These are phyloP conservation scores for Notholithocarpus densiflorus DNA, from an alignment of 306 rosid genomes.

Conservation along the genomic window DNA sequence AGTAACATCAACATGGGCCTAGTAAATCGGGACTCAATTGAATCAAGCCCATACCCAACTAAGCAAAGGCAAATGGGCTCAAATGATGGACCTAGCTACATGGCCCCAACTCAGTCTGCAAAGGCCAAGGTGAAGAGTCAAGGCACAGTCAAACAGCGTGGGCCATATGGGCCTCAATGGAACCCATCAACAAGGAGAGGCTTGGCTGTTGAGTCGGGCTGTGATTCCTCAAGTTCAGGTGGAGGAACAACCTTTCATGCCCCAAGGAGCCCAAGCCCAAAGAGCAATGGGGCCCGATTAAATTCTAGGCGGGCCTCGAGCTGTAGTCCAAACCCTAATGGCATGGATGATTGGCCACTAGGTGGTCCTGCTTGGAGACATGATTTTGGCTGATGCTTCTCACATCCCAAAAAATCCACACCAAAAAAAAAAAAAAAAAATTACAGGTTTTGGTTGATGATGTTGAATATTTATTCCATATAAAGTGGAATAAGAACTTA, in stretches of 20 bases:
- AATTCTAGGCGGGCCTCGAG: slow-evolving; percentile 39
- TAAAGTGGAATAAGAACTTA: slow-evolving; percentile 29
- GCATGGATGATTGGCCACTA: slow-evolving; percentile 61
- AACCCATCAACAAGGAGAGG: slow-evolving; percentile 43
- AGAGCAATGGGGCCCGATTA: slow-evolving; percentile 30
- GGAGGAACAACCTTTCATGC: slow-evolving; percentile 42
- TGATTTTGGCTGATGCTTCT: slow-evolving; percentile 27
- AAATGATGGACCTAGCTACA: slow-evolving; percentile 61
- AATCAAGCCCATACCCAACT: slow-evolving; percentile 29
- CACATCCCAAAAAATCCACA: too few relatives aligned
- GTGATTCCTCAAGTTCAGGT: slow-evolving; percentile 57
- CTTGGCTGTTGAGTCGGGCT: slow-evolving; percentile 28
- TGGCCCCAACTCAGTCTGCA: slow-evolving; percentile 90
- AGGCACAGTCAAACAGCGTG: slow-evolving; percentile 39
- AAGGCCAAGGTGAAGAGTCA: slow-evolving; percentile 71
- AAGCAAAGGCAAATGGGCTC: slow-evolving; percentile 25
- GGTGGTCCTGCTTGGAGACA: slow-evolving; percentile 59
- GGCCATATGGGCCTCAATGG: slow-evolving; percentile 53
- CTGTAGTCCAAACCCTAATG: slow-evolving; percentile 36
- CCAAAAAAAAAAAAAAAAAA: too few relatives aligned
- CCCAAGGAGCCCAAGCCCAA: slow-evolving; percentile 66
- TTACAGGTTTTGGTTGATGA: slow-evolving; percentile 23
- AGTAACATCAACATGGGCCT: slow-evolving; percentile 13
- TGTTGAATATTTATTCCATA: background rate
- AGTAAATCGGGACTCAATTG: slow-evolving; percentile 25